Evolutionary conservation across 2,329 filamentous ascomycete species (phyloP), one percentile per base, ranked within the genome.

Genomic region (Penicillium sp.): DNA sequence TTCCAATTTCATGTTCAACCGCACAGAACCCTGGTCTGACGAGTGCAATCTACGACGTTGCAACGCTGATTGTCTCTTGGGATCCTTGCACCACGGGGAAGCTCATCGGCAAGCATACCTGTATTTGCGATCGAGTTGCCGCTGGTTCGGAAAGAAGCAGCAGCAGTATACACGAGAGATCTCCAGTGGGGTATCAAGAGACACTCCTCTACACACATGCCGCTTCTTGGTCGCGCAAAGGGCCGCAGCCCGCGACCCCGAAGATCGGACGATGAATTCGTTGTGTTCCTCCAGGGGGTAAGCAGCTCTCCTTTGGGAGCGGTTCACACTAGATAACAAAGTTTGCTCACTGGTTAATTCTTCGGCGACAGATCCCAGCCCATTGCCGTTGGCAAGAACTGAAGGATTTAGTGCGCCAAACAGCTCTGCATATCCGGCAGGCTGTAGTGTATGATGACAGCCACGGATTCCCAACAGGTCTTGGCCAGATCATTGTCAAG

Each of bases 361-460:
- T n/a, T n/a, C 7, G 11, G 9, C 14, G 16, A 16, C 43, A 79
- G 77, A 75, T 79, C 54, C 77, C 77, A 51, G 66, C 74, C 11
- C 75, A 77, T 58, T 78, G 77, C 56, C 75, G 77, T 57, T 79
- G 77, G 77, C 77, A 79, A 64, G 77, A 79, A 64, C 62, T 79
- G 41, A 79, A 79, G 56, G 77, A 79, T 56, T 63, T 78, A n/a
- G 73, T 79, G 18, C 77, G 77, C 19, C 76, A 79, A 61, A 78
- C 75, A 24, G 77, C 77, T 33, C 58, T 76, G 43, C 77, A 79
- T 61, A 78, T 79, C 55, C 75, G 76, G 36, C 76, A 79, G 58
- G 77, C 77, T 0, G 77, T 78, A 18, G 77, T 79, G 19, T 78
- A 78, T 54, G 77, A 79, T 65, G 77, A 78, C 55, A 71, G 68